These are phyloP conservation scores for Vickermania ingenoplastis DNA, from an alignment of 208 protist genomes.

Conservation along the genomic window DNA sequence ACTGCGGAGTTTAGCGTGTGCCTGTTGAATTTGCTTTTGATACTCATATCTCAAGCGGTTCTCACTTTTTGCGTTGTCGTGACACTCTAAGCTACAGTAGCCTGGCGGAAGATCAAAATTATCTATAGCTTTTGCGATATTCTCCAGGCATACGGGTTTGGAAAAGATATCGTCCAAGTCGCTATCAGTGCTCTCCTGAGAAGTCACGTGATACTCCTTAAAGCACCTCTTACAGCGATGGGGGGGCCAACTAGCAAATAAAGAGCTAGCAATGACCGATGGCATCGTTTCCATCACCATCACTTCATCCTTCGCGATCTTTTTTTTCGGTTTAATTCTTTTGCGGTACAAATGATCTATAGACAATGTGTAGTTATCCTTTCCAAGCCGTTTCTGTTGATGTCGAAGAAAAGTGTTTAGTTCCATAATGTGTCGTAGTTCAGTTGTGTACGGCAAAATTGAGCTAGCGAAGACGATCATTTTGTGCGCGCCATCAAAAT, in stretches of 20 bases:
- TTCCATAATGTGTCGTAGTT: slow-evolving; percentile 39
- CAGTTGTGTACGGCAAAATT: slow-evolving; percentile 40
- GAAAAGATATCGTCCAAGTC: neutral
- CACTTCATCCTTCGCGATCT: slow-evolving; percentile 6
- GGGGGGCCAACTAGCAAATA: slow-evolving; percentile 15
- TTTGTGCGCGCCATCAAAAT: slow-evolving; percentile 26
- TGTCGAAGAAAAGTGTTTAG: slow-evolving; percentile 46
- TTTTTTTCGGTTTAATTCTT: slow-evolving; percentile 13
- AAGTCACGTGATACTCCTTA: slow-evolving; percentile 30
- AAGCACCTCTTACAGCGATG: slow-evolving; percentile 19
- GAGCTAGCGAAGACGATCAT: slow-evolving; percentile 23
- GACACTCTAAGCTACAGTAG: slow-evolving; percentile 27
- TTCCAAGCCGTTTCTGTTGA: slow-evolving; percentile 28
- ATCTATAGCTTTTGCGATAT: neutral
- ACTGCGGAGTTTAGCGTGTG: slow-evolving; percentile 25
- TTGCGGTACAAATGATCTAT: slow-evolving; percentile 56
- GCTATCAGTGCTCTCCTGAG: neutral
- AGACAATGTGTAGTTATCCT: slow-evolving; percentile 11
- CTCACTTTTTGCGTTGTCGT: slow-evolving; percentile 25
- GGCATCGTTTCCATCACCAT: slow-evolving; percentile 30
- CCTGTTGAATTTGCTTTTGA: slow-evolving; percentile 19
- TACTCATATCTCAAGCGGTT: slow-evolving; percentile 30
- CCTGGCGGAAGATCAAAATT: neutral
- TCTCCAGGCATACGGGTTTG: neutral
- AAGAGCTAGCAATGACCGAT: slow-evolving; percentile 35